Evolutionary conservation across 177 flowering plant genomes (phyloP).

Genomic region (Vitis hybrid): DNA sequence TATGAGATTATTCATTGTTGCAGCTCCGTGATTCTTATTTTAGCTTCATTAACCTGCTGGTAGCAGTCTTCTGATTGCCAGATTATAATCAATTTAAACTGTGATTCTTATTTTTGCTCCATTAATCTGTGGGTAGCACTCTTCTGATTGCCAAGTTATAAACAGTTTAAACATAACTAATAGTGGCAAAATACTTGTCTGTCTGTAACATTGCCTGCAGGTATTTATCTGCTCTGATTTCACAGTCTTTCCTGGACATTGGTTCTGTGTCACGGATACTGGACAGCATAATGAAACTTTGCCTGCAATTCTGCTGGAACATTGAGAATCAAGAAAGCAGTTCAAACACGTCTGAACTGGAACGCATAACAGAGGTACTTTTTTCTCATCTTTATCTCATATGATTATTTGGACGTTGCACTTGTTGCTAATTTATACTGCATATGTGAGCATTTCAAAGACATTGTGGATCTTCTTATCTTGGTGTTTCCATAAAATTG

Average conservation of each 20-base stretch:
- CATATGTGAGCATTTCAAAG: too few species aligned
- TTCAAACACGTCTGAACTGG: conserved; percentile 63
- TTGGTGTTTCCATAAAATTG: too few species aligned
- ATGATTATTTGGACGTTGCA: not conserved
- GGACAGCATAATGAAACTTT: conserved; percentile 92
- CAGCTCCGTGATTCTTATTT: too few species aligned
- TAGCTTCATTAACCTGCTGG: too few species aligned
- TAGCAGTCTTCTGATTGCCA: too few species aligned
- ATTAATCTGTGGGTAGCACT: too few species aligned
- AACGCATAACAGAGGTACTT: conserved; percentile 80
- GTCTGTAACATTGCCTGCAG: conserved; percentile 36
- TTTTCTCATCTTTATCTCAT: not conserved
- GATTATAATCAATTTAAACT: too few species aligned
- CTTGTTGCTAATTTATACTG: not conserved
- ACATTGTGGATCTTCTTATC: too few species aligned
- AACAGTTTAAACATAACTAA: not conserved
- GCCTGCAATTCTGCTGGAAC: conserved; percentile 94
- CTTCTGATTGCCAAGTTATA: too few species aligned
- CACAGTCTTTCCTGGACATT: conserved; percentile 96
- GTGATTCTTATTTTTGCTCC: too few species aligned
- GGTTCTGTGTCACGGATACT: conserved; percentile 95
- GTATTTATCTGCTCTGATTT: conserved; percentile 89
- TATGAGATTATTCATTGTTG: too few species aligned
- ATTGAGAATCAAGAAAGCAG: conserved; percentile 67
- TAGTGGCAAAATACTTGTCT: conserved; percentile 4